Percentiles rank a stretch among this genome's conserved stretches.
Conservation (phyloP, 2,329 filamentous ascomycete genomes). For the Cordyceps cicadae region DNA sequence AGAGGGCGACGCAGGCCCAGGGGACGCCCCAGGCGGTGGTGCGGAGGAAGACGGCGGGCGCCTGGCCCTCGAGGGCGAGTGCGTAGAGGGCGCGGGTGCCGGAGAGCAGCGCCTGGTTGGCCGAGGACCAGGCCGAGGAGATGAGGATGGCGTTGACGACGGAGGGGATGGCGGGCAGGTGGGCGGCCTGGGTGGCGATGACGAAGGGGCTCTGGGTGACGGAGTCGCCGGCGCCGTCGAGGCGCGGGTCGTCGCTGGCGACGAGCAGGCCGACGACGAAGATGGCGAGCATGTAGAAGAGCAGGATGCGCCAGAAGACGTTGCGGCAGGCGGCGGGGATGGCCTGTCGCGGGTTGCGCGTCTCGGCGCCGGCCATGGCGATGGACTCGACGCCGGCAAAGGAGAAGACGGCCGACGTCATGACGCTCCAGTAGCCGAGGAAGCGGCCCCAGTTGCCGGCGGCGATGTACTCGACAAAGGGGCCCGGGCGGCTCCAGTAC, state of each 20-base stretch:
- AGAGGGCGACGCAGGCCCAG: constrained; percentile 48
- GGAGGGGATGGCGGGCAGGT: constrained; percentile 57
- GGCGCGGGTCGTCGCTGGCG: constrained; percentile 46
- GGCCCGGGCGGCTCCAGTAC: constrained; percentile 62
- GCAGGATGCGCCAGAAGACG: constrained; percentile 48
- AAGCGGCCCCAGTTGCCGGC: constrained; percentile 53
- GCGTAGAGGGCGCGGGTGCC: constrained; percentile 53
- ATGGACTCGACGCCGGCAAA: constrained; percentile 59
- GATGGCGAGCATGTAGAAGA: constrained; percentile 57
- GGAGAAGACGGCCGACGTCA: constrained; percentile 57
- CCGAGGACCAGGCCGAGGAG: constrained; percentile 61
- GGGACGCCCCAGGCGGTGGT: constrained; percentile 57
- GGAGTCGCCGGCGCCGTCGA: constrained; percentile 39
- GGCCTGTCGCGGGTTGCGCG: constrained; percentile 44
- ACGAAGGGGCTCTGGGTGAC: constrained; percentile 54
- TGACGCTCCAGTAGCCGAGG: constrained; percentile 56
- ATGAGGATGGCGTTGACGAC: constrained; percentile 72
- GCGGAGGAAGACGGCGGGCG: constrained; percentile 47
- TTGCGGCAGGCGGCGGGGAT: constrained; percentile 49
- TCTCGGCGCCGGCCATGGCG: constrained; percentile 54
- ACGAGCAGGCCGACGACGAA: constrained; percentile 64
- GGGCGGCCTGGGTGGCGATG: constrained; percentile 60
- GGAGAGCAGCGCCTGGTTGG: constrained; percentile 56
- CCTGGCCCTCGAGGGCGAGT: constrained; percentile 50
- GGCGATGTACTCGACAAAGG: constrained; percentile 58